Evolutionary conservation across 2,329 filamentous ascomycete genomes (phyloP).

Genomic region (Colletotrichum siamense): DNA sequence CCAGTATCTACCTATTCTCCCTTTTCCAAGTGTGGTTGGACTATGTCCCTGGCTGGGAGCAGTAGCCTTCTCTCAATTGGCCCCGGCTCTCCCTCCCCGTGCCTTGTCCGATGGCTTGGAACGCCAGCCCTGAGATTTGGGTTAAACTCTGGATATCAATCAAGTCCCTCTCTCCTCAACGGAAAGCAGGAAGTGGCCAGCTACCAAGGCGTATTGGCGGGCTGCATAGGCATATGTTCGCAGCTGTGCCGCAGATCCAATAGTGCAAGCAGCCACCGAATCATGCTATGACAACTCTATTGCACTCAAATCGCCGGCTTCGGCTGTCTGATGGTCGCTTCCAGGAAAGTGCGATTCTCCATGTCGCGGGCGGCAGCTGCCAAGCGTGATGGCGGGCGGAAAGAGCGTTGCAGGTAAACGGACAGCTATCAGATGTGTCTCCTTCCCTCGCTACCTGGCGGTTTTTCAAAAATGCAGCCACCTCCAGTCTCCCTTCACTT

Average conservation of each 20-base stretch:
- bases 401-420: background rate
- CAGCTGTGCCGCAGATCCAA: background rate
- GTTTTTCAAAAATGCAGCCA: background rate
- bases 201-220: background rate
- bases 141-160: conserved; percentile 11
- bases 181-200: background rate
- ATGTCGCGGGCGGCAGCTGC: background rate
- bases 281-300: background rate
- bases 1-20: background rate
- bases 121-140: background rate
- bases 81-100: background rate
- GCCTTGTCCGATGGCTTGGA: background rate
- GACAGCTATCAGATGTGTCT: background rate
- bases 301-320: background rate
- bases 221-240: background rate
- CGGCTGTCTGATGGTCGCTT: background rate
- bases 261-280: background rate
- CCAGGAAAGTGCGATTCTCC: background rate
- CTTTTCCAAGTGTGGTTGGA: background rate
- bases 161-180: background rate
- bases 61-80: background rate
- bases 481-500: background rate
- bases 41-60: too few species aligned
- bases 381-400: background rate
- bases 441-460: background rate